Base-by-base conservation (phyloP, 1,284 basidiomycete genomes). In the Leucoagaricus sp. region DNA sequence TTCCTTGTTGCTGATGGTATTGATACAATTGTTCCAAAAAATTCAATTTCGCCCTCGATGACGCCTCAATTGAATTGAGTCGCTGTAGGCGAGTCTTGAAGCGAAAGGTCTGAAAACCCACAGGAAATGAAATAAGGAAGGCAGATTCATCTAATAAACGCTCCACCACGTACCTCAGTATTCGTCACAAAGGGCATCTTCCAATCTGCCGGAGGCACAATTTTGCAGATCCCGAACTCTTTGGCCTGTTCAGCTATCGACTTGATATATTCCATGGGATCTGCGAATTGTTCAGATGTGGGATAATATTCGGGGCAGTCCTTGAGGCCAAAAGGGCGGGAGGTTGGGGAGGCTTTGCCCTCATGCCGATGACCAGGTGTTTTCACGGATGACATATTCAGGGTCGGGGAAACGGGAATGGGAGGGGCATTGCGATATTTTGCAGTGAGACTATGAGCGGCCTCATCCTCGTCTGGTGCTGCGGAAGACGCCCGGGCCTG, bases 141-240 rank as follows among this genome's bases (percentile, higher is more conserved):
- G 60, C 10, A 9, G 2, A 17, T 21, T 47, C 17, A n/a, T 23
- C n/a, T 64, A 57, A 72, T 73, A 60, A 59, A 21, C 19, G 17
- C 19, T 62, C 62, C 41, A 49, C 50, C 61, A 64, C 71, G 48
- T 74, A 94, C 94, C 83, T 95, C 91, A 29, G 94, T 94, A 70
- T 98, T 90, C 44, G 96, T 91, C n/a, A 93, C 89, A 72, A 98
- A 99, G 13, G 96, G 94, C 85, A 98, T 96, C 64, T 89, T 85
- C 97, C 97, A 99, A 34, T 86, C 93, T 58, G 84, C 78, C 1
- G 97, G 97, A 57, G 97, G 97, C 19, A 98, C 84, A 59, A 99
- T 87, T 78, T 99, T 99, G 77, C 93, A 95, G 65, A 99, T 96
- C 29, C 97, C 97, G 69, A 86, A 94, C 47, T 83, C 75, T 65